Percentiles rank a stretch among this genome's conserved stretches.
Conservation (phyloP, 306 rosid species). For the Trichosanthes truncata region DNA sequence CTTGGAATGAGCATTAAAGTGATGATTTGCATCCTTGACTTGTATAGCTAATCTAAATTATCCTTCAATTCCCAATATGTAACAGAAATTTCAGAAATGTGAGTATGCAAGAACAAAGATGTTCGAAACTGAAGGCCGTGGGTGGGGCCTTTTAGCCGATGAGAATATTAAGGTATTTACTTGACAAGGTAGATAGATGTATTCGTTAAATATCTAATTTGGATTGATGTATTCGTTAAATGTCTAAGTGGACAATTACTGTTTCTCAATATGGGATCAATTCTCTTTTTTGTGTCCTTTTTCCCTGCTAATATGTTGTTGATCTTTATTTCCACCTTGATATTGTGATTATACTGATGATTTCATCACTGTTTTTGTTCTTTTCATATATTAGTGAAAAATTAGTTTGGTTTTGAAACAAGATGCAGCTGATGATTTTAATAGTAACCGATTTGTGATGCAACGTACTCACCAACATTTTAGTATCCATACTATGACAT, state of each 20-base stretch:
- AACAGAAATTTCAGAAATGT: slow-evolving; percentile 81
- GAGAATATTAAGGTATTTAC: slow-evolving; percentile 67
- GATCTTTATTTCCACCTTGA: background rate
- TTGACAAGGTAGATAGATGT: background rate
- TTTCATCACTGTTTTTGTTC: background rate
- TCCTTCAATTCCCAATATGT: background rate
- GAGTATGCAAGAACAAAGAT: slow-evolving; percentile 81
- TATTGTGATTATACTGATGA: background rate
- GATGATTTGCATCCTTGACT: background rate
- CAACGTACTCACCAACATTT: background rate
- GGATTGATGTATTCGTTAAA: background rate
- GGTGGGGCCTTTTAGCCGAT: slow-evolving; percentile 90
- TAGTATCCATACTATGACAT: background rate
- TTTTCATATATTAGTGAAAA: background rate
- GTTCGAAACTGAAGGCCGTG: slow-evolving; percentile 83
- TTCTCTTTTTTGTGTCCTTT: background rate
- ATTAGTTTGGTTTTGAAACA: background rate
- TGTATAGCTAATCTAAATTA: background rate
- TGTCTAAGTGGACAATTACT: background rate
- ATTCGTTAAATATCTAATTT: background rate
- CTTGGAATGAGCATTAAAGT: background rate
- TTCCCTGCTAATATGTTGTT: background rate
- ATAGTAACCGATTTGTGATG: background rate
- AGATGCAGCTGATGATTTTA: background rate
- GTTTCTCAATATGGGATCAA: background rate